Conservation (phyloP, 2,329 filamentous ascomycete genomes). For the Talaromyces amestolkiae region DNA sequence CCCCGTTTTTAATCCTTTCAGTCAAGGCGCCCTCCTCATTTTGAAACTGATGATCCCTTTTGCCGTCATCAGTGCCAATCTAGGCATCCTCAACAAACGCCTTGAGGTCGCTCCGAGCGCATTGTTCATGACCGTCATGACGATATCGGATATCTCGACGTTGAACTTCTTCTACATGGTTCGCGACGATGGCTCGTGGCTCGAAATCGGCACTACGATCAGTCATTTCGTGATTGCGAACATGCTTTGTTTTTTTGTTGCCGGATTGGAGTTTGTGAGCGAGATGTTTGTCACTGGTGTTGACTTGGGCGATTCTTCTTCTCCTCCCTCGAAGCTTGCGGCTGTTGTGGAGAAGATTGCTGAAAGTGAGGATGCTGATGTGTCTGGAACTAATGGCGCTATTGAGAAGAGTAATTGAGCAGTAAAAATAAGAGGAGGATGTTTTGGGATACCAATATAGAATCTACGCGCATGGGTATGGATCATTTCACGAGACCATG, state of each 20-base stretch:
- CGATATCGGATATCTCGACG: conserved; percentile 84
- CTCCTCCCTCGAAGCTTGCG: background rate
- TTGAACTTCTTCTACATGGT: conserved; percentile 98
- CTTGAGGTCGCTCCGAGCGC: conserved; percentile 82
- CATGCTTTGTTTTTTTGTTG: conserved; percentile 84
- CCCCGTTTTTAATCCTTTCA: conserved; percentile 90
- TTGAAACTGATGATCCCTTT: conserved; percentile 93
- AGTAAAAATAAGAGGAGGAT: background rate
- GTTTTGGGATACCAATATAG: background rate
- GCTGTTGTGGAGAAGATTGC: background rate
- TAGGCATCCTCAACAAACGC: conserved; percentile 85
- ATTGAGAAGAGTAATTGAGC: background rate
- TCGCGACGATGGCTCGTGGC: conserved; percentile 91
- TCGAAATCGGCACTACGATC: conserved; percentile 96
- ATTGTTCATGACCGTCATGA: conserved; percentile 92
- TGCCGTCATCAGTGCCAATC: conserved; percentile 82
- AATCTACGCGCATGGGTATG: background rate
- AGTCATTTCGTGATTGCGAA: conserved; percentile 94
- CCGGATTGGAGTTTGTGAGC: conserved; percentile 79
- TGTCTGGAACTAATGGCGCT: background rate
- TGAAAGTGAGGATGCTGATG: background rate
- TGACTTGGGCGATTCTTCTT: conserved; percentile 46
- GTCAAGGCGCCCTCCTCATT: conserved; percentile 80
- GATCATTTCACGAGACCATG: background rate
- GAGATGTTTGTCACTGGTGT: conserved; percentile 79